Conservation (phyloP, 1,139 yeast species). For the Debaryomycetaceae sp. region DNA sequence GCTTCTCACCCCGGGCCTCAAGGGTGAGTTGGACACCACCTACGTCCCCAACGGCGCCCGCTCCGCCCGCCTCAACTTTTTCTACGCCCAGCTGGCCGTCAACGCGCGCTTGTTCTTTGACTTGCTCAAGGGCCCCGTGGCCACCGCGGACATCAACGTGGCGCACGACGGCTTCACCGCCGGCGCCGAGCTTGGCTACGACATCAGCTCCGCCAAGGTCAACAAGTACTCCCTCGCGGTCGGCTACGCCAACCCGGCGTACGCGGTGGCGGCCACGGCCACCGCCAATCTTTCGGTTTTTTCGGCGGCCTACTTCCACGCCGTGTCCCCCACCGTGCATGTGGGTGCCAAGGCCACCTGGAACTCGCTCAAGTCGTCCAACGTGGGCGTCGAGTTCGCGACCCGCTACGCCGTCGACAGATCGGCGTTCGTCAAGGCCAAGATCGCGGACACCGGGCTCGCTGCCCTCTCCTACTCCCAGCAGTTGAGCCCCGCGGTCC, state of each 20-base stretch:
- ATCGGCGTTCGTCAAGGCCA: slow-evolving; percentile 87
- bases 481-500: slow-evolving; percentile 93
- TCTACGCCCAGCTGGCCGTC: slow-evolving; percentile 87
- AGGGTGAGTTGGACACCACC: slow-evolving; percentile 83
- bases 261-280: slow-evolving; percentile 83
- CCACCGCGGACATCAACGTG: slow-evolving; percentile 88
- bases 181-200: slow-evolving; percentile 97
- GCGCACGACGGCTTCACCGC: slow-evolving; percentile 96
- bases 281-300: slow-evolving; percentile 82
- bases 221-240: slow-evolving; percentile 91
- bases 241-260: slow-evolving; percentile 84
- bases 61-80: slow-evolving; percentile 84
- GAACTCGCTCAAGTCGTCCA: slow-evolving; percentile 70
- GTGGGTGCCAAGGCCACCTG: slow-evolving; percentile 97
- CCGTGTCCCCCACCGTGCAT: slow-evolving; percentile 81
- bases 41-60: slow-evolving; percentile 82
- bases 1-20: slow-evolving; percentile 89
- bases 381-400: slow-evolving; percentile 81
- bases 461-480: slow-evolving; percentile 94
- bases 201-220: slow-evolving; percentile 83
- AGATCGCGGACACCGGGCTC: slow-evolving; percentile 93
- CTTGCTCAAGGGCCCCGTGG: slow-evolving; percentile 88
- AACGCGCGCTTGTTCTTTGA: slow-evolving; percentile 94
- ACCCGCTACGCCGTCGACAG: slow-evolving; percentile 87
- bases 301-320: slow-evolving; percentile 97